Evolutionary conservation across 208 protist species (phyloP).

Genomic region (Crithidia brevicula): DNA sequence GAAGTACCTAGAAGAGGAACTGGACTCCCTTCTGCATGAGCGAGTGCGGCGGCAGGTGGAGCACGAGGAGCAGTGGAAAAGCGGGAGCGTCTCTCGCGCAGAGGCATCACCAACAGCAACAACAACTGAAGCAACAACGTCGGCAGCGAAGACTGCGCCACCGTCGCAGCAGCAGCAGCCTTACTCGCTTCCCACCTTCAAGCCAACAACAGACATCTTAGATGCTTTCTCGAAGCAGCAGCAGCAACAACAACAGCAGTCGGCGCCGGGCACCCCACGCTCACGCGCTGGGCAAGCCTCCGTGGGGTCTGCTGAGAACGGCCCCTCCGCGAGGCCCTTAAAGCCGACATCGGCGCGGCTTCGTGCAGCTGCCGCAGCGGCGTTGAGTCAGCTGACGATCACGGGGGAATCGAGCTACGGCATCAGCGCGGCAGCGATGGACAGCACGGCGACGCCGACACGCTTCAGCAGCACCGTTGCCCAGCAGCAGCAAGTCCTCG

Average conservation of each 20-base stretch:
- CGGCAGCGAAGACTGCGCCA: too few relatives aligned
- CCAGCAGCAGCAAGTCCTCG: constrained; percentile 10
- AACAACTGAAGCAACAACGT: too few relatives aligned
- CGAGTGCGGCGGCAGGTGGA: neutral
- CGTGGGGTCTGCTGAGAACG: neutral
- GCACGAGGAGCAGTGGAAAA: constrained; percentile 8
- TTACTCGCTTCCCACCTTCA: too few relatives aligned
- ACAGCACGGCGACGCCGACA: neutral
- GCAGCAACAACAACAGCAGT: too few relatives aligned
- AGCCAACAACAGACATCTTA: too few relatives aligned
- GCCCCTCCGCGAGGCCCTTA: neutral
- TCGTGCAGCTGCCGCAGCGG: neutral
- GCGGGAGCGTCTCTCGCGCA: neutral
- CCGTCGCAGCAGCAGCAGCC: too few relatives aligned
- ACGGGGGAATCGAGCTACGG: neutral
- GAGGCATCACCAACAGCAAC: neutral
- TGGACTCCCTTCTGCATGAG: constrained; percentile 32
- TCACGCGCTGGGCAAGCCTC: neutral
- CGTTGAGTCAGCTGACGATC: neutral
- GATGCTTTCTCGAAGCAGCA: neutral
- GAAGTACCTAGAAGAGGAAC: constrained; percentile 41
- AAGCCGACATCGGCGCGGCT: neutral
- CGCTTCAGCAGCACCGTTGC: neutral
- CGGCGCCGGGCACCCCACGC: neutral
- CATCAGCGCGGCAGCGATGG: neutral